These are phyloP conservation scores for Moricandia arvensis DNA, from an alignment of 345 rosid species.

Conservation along the genomic window DNA sequence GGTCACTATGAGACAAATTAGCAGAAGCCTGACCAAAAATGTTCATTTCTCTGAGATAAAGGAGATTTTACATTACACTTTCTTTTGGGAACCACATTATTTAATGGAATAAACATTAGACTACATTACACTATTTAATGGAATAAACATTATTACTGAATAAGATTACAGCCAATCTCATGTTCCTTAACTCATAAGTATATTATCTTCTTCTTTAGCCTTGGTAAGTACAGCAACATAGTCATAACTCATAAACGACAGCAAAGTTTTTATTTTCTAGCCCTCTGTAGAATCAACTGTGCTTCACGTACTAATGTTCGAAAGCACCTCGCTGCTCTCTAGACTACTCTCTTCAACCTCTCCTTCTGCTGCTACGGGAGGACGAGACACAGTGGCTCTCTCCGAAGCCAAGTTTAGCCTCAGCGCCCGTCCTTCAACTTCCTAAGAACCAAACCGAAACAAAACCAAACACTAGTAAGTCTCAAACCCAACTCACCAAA, in stretches of 20 bases:
- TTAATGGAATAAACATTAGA: too few relatives aligned
- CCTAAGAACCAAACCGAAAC: constrained; percentile 46
- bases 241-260: background rate
- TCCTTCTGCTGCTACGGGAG: constrained; percentile 25
- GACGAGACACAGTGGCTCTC: constrained; percentile 40
- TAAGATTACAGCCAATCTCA: background rate
- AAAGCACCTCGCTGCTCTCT: constrained; percentile 53
- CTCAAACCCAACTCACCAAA: background rate
- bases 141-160: background rate
- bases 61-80: constrained; percentile 10
- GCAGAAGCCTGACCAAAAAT: constrained; percentile 8
- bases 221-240: background rate
- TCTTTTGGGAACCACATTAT: too few relatives aligned
- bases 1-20: constrained; percentile 28
- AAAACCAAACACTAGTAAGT: background rate
- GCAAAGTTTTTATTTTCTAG: background rate
- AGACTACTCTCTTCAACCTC: constrained; percentile 22
- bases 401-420: constrained; percentile 68
- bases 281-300: background rate
- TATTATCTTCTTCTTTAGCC: constrained; percentile 18
- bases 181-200: constrained; percentile 29
- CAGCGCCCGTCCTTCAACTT: constrained; percentile 85
- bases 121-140: constrained; percentile 26
- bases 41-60: background rate
- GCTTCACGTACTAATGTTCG: constrained; percentile 47